Evolutionary conservation across 345 rosid species (phyloP).

Genomic region (Clarkia xantiana): DNA sequence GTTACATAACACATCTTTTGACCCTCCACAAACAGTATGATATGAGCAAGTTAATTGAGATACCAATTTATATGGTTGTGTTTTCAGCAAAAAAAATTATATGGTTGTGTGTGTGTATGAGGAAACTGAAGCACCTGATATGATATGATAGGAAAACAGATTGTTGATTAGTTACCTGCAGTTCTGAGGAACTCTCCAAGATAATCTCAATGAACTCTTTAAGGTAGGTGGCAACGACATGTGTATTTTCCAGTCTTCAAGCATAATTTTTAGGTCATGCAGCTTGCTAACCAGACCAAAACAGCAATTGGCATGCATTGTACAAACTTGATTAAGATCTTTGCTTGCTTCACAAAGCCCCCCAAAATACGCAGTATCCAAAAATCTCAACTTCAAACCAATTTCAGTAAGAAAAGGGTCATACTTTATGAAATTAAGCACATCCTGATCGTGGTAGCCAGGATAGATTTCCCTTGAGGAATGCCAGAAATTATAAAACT

Average conservation of each 20-base stretch:
- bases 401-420: conserved; percentile 31
- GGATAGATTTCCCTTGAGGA: conserved; percentile 41
- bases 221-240: conserved; percentile 40
- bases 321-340: conserved; percentile 56
- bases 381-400: conserved; percentile 51
- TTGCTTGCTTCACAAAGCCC: conserved; percentile 81
- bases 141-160: neutral
- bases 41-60: too few relatives aligned
- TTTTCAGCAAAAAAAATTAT: too few relatives aligned
- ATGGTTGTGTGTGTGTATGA: too few relatives aligned
- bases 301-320: conserved; percentile 92
- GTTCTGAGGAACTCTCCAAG: conserved; percentile 69
- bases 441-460: conserved; percentile 66
- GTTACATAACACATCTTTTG: too few relatives aligned
- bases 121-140: too few relatives aligned
- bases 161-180: conserved; percentile 40
- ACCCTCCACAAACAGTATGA: too few relatives aligned
- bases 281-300: conserved; percentile 63
- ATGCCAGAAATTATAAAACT: conserved; percentile 75
- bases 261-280: conserved; percentile 62
- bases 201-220: conserved; percentile 23
- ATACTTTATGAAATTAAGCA: conserved; percentile 48
- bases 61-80: too few relatives aligned
- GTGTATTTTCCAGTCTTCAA: conserved; percentile 60
- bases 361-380: conserved; percentile 65